Base-by-base conservation (phyloP, 2,329 filamentous ascomycete genomes). In the Ophiostoma sp. region DNA sequence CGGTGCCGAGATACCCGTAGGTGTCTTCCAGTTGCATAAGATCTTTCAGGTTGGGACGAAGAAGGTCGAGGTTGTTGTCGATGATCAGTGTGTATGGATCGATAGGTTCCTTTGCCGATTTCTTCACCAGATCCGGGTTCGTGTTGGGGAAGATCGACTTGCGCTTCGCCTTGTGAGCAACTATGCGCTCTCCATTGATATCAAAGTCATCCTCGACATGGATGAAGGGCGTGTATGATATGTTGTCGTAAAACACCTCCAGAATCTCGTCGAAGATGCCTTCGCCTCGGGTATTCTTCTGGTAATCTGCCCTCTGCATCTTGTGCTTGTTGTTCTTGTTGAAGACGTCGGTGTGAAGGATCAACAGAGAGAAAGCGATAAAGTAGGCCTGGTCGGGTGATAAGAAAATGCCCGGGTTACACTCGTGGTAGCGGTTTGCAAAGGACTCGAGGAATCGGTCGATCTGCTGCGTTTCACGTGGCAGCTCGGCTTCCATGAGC, bases 291-390 rank as follows among this genome's bases (percentile, higher is more conserved):
- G 93, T 96, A 76, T 98, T 98, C 78, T 96, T 97, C 73, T 98
- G 84, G 78, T 99, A 99, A 75, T 98, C 95, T 0, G 85, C 81
- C 76, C 96, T 96, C 75, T 96, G 93, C 95, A 99, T 99, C 79
- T 99, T 99, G 77, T 95, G 87, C 80, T 98, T 98, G 81, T 98
- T 98, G 81, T 98, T 99, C 79, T 96, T 97, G 82, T 99, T 99
- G 86, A 98, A 98, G n/a, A 96, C 92, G 76, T 99, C 95, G 0
- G 95, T 98, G 74, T 99, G 95, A 45, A 99, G 82, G 73, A 99
- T 97, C 70, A 99, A 85, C 68, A 99, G 87, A 1, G 94, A 98
- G 76, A 99, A 99, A 16, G 94, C 93, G 72, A 98, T 94, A 75
- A 98, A 97, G 77, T 98, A 97, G n/a, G 95, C 93, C 79, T 97